These are phyloP conservation scores for Starmerella sirachaensis DNA, from an alignment of 805 yeast species.

Conservation along the genomic window DNA sequence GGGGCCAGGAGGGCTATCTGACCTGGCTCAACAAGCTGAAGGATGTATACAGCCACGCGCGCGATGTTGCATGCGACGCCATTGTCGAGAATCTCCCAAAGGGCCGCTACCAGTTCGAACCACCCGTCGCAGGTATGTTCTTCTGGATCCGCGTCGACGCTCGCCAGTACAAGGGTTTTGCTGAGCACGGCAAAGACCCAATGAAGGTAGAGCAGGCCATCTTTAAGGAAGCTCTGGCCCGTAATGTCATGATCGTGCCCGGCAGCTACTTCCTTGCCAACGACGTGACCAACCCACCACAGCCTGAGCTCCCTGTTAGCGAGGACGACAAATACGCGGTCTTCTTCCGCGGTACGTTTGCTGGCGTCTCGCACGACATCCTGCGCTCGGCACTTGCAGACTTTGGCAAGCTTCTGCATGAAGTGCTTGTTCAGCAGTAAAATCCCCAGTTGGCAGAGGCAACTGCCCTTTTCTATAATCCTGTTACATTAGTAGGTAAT, in stretches of 20 bases:
- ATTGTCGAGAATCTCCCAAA: slow-evolving; percentile 47
- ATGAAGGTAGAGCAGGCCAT: slow-evolving; percentile 27
- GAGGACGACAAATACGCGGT: slow-evolving; percentile 26
- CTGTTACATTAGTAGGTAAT: no score
- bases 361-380: slow-evolving; percentile 30
- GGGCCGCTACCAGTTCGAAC: slow-evolving; percentile 26
- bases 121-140: slow-evolving; percentile 45
- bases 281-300: slow-evolving; percentile 26
- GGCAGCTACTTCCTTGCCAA: slow-evolving; percentile 33
- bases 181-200: slow-evolving; percentile 23
- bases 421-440: slow-evolving; percentile 6
- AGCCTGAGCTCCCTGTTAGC: slow-evolving; percentile 26
- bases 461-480: no score
- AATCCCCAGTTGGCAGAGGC: no score
- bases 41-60: slow-evolving; percentile 68
- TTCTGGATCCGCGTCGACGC: slow-evolving; percentile 44
- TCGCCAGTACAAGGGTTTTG: slow-evolving; percentile 37
- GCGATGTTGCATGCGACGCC: slow-evolving; percentile 77
- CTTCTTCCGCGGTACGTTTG: slow-evolving; percentile 36
- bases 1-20: slow-evolving; percentile 85
- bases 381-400: slow-evolving; percentile 28
- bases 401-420: slow-evolving; percentile 27
- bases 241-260: slow-evolving; percentile 31
- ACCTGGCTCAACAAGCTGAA: slow-evolving; percentile 76
- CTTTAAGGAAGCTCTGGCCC: slow-evolving; percentile 27